Conservation (phyloP, 306 rosid genomes). For the Oxytropis ochrocephala region DNA sequence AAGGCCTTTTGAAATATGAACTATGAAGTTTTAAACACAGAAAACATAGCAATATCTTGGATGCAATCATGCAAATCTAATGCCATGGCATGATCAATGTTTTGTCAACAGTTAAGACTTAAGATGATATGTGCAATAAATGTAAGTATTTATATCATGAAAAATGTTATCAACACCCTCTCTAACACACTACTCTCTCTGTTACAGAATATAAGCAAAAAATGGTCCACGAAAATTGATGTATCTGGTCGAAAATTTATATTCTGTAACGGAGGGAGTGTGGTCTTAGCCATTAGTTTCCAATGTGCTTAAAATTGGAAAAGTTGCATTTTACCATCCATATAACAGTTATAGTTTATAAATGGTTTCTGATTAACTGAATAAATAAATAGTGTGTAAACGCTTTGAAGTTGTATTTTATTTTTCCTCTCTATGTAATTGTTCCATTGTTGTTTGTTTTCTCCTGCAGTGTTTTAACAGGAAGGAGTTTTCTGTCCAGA, state of each 20-base stretch:
- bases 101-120: no score
- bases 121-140: no score
- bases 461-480: constrained; percentile 45
- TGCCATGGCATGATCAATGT: neutral
- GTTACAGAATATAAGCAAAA: no score
- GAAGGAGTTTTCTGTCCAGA: constrained; percentile 41
- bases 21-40: neutral
- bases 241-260: no score
- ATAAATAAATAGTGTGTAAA: neutral
- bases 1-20: neutral
- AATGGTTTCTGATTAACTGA: neutral
- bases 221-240: no score
- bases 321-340: neutral
- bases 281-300: neutral
- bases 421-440: neutral
- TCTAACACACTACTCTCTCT: no score
- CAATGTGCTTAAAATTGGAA: neutral
- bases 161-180: no score
- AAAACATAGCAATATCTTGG: neutral
- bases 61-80: neutral
- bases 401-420: neutral
- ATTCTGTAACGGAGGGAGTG: no score
- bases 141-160: no score
- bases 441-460: constrained; percentile 18
- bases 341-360: neutral